Percentiles rank a stretch among this genome's conserved stretches.
These are phyloP conservation scores for Fonsecaea nubica DNA, from an alignment of 2,329 filamentous ascomycete species.

Conservation along the genomic window DNA sequence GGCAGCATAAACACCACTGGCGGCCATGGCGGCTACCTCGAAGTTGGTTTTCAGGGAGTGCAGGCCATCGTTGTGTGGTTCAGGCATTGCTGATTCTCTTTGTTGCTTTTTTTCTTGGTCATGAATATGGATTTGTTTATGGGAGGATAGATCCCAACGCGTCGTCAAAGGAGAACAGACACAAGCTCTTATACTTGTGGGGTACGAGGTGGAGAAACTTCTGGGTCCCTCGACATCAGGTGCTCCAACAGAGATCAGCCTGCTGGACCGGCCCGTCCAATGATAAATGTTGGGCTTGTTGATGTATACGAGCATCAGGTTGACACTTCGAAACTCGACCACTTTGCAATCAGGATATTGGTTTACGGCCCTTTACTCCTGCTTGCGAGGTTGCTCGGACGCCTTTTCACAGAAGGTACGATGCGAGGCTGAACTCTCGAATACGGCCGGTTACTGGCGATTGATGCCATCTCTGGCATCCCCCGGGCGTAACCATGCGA, in stretches of 20 bases:
- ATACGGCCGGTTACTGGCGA: background rate
- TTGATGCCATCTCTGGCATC: background rate
- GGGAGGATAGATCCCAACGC: background rate
- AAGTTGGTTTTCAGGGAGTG: conserved; percentile 5
- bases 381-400: background rate
- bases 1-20: conserved; percentile 10
- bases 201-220: background rate
- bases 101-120: background rate
- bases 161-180: background rate
- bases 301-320: background rate
- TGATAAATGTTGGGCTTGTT: background rate
- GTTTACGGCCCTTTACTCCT: background rate
- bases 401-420: background rate
- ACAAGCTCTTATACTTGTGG: conserved; percentile 1
- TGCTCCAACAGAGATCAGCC: background rate
- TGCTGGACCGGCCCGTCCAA: background rate
- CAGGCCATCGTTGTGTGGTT: background rate
- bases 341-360: background rate
- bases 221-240: conserved; percentile 4
- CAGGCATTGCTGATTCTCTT: conserved; percentile 10
- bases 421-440: background rate
- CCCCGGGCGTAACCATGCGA: background rate
- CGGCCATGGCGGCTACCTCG: conserved; percentile 2
- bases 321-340: background rate
- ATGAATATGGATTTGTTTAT: background rate